Conservation (phyloP, 257 asterid genomes). For the Perilla frutescens region DNA sequence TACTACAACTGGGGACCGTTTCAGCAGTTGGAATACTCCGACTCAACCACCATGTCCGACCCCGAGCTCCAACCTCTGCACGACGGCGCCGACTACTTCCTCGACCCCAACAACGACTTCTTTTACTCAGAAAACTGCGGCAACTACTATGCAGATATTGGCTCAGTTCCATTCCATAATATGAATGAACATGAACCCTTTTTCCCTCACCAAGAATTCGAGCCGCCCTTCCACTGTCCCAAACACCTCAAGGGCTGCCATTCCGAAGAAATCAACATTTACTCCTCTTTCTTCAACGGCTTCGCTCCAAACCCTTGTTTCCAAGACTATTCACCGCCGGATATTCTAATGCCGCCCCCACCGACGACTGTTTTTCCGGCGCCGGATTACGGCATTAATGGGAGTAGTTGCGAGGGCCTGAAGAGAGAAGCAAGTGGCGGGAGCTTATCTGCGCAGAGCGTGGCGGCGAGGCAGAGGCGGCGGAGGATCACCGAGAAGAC, state of each 20-base stretch:
- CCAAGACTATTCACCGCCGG: constrained; percentile 36
- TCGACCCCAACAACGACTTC: constrained; percentile 23
- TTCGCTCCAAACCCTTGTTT: constrained; percentile 42
- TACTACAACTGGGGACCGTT: constrained; percentile 43
- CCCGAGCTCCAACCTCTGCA: constrained; percentile 29
- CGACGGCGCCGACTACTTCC: constrained; percentile 17
- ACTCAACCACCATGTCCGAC: not conserved
- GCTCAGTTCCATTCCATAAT: not conserved
- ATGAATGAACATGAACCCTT: not conserved
- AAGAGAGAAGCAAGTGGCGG: constrained; percentile 24
- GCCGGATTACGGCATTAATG: constrained; percentile 30
- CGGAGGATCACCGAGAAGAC: constrained; percentile 82
- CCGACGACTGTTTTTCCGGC: constrained; percentile 40
- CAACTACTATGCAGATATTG: not conserved
- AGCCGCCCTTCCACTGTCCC: not conserved
- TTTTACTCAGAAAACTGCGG: constrained; percentile 17
- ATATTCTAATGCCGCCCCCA: constrained; percentile 23
- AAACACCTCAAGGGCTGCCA: constrained; percentile 41
- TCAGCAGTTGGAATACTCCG: constrained; percentile 29
- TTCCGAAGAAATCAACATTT: constrained; percentile 6
- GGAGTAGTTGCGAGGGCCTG: constrained; percentile 20
- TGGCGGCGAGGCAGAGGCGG: constrained; percentile 85
- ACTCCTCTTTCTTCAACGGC: constrained; percentile 22
- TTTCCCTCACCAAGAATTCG: constrained; percentile 18
- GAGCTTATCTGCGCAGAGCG: constrained; percentile 73